phyloP scores from a whole-genome alignment of 768 basidiomycete genomes.

The Goffeauzyma gilvescens region DNA sequence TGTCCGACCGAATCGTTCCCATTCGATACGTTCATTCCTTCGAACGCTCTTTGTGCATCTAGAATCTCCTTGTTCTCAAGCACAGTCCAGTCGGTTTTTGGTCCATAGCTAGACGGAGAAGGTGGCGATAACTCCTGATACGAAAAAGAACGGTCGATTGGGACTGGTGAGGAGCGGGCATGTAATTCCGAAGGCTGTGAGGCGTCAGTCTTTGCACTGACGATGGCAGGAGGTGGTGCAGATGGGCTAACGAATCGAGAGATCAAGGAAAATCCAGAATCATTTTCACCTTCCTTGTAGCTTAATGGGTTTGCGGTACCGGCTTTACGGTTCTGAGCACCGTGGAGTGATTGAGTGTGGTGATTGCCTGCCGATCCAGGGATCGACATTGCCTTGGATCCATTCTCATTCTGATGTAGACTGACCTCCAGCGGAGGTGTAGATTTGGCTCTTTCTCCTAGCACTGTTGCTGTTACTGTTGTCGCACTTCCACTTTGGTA shows the following conservation, averaged over 20 bases:
- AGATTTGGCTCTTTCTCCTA: background rate
- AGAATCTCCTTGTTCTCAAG: slow-evolving; percentile 6
- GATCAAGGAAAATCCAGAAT: too few species aligned
- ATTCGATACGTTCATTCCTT: background rate
- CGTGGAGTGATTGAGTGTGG: too few species aligned
- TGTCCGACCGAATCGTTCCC: background rate
- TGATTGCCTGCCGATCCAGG: too few species aligned
- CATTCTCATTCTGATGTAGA: too few species aligned
- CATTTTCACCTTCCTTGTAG: too few species aligned
- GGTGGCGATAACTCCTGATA: slow-evolving; percentile 6
- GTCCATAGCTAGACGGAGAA: slow-evolving; percentile 4
- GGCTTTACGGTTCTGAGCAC: background rate
- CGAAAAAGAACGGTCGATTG: slow-evolving; percentile 4
- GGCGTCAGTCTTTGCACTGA: background rate
- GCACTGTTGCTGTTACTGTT: slow-evolving; percentile 3
- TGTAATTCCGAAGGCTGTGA: background rate
- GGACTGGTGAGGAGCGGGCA: background rate
- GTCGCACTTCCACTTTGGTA: background rate
- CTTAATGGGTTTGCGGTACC: background rate
- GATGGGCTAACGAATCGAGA: too few species aligned
- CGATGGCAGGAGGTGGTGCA: background rate
- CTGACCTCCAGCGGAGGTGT: background rate
- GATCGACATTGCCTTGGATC: too few species aligned
- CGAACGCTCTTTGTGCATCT: slow-evolving; percentile 8
- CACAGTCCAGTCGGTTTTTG: slow-evolving; percentile 8